Conservation (phyloP, 306 rosid genomes). For the Pterocarpus santalinus region DNA sequence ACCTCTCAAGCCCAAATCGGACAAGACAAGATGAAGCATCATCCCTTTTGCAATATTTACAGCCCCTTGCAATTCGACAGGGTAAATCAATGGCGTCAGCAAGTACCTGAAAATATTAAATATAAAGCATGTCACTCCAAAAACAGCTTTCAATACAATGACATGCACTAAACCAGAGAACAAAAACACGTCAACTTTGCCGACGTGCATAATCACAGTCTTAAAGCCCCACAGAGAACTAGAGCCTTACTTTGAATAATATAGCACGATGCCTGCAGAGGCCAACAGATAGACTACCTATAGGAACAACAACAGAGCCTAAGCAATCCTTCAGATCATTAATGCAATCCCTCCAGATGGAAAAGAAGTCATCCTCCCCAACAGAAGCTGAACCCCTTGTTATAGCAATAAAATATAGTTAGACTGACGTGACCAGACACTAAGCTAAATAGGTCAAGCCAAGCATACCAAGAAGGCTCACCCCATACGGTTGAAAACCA, state of each 20-base stretch:
- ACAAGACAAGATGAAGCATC: constrained; percentile 98
- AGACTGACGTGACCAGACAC: constrained; percentile 47
- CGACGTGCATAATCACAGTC: constrained; percentile 39
- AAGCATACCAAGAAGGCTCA: constrained; percentile 60
- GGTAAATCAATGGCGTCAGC: constrained; percentile 90
- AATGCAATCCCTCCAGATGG: constrained; percentile 87
- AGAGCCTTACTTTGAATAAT: constrained; percentile 88
- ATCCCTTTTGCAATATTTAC: constrained; percentile 86
- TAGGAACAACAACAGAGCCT: constrained; percentile 94
- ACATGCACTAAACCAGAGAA: constrained; percentile 22
- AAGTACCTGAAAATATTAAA: constrained; percentile 74
- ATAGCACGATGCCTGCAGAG: constrained; percentile 96
- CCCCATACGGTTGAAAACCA: constrained; percentile 94
- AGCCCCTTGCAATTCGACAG: constrained; percentile 98
- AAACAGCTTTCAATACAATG: constrained; percentile 21
- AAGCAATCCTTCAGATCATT: constrained; percentile 82
- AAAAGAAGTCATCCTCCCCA: constrained; percentile 73
- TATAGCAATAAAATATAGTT: constrained; percentile 61
- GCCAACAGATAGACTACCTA: constrained; percentile 93
- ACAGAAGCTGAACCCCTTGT: constrained; percentile 89
- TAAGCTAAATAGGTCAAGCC: constrained; percentile 44
- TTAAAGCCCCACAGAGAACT: constrained; percentile 27
- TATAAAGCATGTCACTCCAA: constrained; percentile 41
- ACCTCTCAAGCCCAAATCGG: constrained; percentile 86
- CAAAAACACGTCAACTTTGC: constrained; percentile 31